Evolutionary conservation across 331 rosid species (phyloP), one percentile per base, ranked within the genome.

Genomic region (Phaseolus coccineus): DNA sequence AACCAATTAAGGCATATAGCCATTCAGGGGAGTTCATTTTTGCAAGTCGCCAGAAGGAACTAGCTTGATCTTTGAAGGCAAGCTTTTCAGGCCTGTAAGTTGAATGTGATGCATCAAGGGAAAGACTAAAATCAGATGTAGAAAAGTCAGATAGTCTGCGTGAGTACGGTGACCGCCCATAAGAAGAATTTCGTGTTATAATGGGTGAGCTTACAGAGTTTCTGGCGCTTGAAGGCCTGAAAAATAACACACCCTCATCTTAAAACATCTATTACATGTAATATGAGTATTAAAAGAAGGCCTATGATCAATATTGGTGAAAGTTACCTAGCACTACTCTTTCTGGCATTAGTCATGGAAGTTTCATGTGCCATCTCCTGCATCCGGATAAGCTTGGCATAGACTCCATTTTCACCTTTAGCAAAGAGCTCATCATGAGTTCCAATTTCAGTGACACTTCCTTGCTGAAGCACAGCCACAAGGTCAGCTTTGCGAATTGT

Each of bases 201-300:
- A 93, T 93, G 25, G 98, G 98, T 8, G 98, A 93, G 92, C 98
- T 93, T 28, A 93, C 98, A 13, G 98, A 93, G 91, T 93, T 93
- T 73, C 98, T 90, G 33, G 98, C 98, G 86, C 97, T 93, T 55
- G 98, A 93, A 67, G 98, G 97, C 87, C 98, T 93, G 86, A 44
- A 85, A 85, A 74, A 48, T 59, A 65, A 80, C 19, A 67, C 35
- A 67, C 11, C 4, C 65, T 63, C 52, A 19, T 22, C 40, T 68
- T 8, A 74, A 37, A 10, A 67, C n/a, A 30, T 56, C 5, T 19
- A 22, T 22, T 13, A 69, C 3, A n/a, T 19, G 58, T 19, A 52
- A 64, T 4, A 64, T 9, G 33, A 5, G 27, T 25, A 42, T 44
- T 53, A 25, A 31, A 42, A 27, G 11, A 66, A 61, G n/a, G 62